Percentiles rank a stretch among this genome's conserved stretches.
phyloP scores from a whole-genome alignment of 1,284 basidiomycete genomes.

The Trichosporon ovoides region DNA sequence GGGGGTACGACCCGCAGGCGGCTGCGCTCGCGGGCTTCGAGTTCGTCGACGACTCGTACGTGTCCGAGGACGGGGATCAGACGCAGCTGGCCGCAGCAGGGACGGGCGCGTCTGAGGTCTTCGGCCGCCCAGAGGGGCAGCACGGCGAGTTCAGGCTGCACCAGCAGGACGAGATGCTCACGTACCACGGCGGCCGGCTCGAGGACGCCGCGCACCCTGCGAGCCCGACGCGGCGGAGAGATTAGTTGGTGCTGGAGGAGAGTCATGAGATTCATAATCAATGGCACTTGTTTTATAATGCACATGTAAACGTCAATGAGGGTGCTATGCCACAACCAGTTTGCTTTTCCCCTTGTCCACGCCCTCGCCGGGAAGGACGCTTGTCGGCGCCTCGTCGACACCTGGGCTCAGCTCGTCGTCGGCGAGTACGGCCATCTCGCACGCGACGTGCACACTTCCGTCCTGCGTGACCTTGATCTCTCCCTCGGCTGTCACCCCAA shows the following conservation, averaged over 20 bases:
- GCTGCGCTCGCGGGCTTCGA: conserved; percentile 12
- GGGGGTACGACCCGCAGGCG: not conserved
- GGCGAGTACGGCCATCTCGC: conserved; percentile 2
- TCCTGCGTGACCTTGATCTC: conserved; percentile 1
- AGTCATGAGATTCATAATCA: conserved; percentile 2
- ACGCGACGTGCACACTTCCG: conserved; percentile 2
- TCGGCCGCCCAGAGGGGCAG: conserved; percentile 7
- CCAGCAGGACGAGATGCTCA: conserved; percentile 47
- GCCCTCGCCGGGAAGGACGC: not conserved
- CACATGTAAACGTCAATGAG: not conserved
- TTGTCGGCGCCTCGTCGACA: not conserved
- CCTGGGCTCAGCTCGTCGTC: conserved; percentile 1
- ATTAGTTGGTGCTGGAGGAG: not conserved
- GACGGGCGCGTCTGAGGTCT: conserved; percentile 19
- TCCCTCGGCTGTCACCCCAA: not conserved
- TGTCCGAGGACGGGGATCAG: conserved; percentile 8
- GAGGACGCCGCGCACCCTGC: conserved; percentile 32
- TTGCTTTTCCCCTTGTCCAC: not conserved
- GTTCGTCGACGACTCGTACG: conserved; percentile 15
- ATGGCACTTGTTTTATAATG: not conserved
- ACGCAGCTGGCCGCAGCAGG: not conserved
- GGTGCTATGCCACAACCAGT: not conserved
- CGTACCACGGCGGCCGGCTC: conserved; percentile 43
- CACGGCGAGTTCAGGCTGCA: conserved; percentile 29
- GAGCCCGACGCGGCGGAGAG: conserved; percentile 8